Percentiles rank a stretch among this genome's conserved stretches.
Conservation (phyloP, 768 basidiomycete species). For the Lactarius sanguifluus region DNA sequence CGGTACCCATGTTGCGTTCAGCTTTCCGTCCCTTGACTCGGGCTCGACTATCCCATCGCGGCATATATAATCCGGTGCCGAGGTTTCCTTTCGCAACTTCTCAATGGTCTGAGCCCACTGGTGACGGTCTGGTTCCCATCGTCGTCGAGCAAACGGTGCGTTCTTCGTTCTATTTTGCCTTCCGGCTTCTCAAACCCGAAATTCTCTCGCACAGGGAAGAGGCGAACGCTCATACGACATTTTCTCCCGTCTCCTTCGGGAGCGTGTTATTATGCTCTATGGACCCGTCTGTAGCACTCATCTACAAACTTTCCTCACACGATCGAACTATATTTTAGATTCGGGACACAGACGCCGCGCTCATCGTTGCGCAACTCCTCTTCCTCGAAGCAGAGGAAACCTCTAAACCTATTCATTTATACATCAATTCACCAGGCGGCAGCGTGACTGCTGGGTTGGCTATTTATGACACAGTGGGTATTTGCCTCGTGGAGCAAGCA, state of each 20-base stretch:
- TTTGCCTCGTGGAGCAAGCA: neutral
- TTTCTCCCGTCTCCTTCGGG: slow-evolving; percentile 88
- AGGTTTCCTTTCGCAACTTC: slow-evolving; percentile 50
- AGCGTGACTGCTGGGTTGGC: slow-evolving; percentile 95
- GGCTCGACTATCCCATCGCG: slow-evolving; percentile 9
- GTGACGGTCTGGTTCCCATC: slow-evolving; percentile 76
- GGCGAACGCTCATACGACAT: slow-evolving; percentile 94
- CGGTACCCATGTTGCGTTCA: slow-evolving; percentile 35
- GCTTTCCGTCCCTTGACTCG: slow-evolving; percentile 31
- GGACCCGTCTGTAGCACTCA: slow-evolving; percentile 65
- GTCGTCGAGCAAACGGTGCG: slow-evolving; percentile 90
- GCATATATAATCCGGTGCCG: neutral
- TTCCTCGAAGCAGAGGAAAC: slow-evolving; percentile 97
- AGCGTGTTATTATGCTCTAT: slow-evolving; percentile 93
- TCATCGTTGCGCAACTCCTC: slow-evolving; percentile 88
- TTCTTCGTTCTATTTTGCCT: slow-evolving; percentile 14
- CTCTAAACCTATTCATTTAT: slow-evolving; percentile 90
- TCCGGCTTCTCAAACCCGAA: slow-evolving; percentile 12
- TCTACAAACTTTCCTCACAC: neutral
- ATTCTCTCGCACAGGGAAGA: slow-evolving; percentile 52
- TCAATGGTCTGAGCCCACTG: slow-evolving; percentile 42
- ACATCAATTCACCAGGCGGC: slow-evolving; percentile 96
- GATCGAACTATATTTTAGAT: slow-evolving; percentile 54
- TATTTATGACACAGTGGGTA: slow-evolving; percentile 91
- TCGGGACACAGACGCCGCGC: slow-evolving; percentile 82